Percentiles rank a stretch among this genome's conserved stretches.
These are phyloP conservation scores for Thelonectria blattea DNA, from an alignment of 2,329 filamentous ascomycete species.

Conservation along the genomic window DNA sequence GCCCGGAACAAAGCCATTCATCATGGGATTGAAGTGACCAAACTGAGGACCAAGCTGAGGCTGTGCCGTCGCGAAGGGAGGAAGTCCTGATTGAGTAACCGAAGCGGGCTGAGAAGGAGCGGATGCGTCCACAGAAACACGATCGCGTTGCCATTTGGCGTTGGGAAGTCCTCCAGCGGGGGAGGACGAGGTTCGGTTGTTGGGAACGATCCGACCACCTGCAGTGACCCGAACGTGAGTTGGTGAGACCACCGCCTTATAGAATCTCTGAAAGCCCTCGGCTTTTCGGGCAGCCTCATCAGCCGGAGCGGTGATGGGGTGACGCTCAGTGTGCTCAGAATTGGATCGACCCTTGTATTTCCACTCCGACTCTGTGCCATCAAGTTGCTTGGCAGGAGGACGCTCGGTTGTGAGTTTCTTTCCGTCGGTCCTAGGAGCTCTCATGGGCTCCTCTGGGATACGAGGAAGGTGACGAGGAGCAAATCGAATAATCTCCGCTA, in stretches of 20 bases:
- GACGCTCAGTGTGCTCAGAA: constrained; percentile 49
- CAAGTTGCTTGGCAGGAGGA: constrained; percentile 41
- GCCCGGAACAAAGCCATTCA: constrained; percentile 41
- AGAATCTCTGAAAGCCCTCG: constrained; percentile 72
- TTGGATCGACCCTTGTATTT: constrained; percentile 54
- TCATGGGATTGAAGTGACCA: constrained; percentile 40
- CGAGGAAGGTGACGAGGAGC: constrained; percentile 38
- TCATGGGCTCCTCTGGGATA: constrained; percentile 40
- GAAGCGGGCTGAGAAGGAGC: constrained; percentile 27
- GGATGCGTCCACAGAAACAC: constrained; percentile 31
- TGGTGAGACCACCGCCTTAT: constrained; percentile 71
- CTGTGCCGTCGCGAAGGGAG: constrained; percentile 37
- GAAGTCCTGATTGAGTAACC: constrained; percentile 30
- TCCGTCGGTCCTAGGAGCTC: constrained; percentile 15
- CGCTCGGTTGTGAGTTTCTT: constrained; percentile 18
- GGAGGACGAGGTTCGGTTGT: constrained; percentile 61
- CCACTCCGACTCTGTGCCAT: constrained; percentile 51
- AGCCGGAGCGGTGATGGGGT: constrained; percentile 60
- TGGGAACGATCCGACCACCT: constrained; percentile 70
- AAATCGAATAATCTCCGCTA: constrained; percentile 42
- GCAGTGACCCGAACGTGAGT: constrained; percentile 72
- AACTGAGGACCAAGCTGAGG: constrained; percentile 33
- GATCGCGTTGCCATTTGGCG: constrained; percentile 56
- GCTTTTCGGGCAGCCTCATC: constrained; percentile 61
- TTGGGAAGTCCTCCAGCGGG: constrained; percentile 44